These are phyloP conservation scores for Pythium rishiriense DNA, from an alignment of 352 stramenopile species.

Conservation along the genomic window DNA sequence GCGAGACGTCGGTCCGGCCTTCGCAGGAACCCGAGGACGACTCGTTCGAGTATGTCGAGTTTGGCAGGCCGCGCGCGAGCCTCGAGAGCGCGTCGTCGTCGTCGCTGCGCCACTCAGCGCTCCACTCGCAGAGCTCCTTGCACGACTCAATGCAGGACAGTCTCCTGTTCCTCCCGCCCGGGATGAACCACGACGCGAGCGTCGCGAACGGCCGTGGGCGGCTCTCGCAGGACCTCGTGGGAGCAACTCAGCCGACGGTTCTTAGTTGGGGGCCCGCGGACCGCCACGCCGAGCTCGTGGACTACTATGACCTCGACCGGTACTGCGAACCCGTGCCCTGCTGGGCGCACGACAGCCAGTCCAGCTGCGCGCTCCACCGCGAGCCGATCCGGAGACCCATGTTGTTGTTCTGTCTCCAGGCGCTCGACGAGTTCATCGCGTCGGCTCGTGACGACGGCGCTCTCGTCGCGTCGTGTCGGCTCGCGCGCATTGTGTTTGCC, in stretches of 20 bases:
- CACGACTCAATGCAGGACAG: conserved; percentile 65
- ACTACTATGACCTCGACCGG: conserved; percentile 71
- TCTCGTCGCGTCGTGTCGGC: conserved; percentile 45
- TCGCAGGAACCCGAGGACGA: conserved; percentile 28
- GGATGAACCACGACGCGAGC: conserved; percentile 19
- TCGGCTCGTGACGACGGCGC: conserved; percentile 25
- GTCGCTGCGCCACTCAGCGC: conserved; percentile 6
- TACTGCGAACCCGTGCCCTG: conserved; percentile 68
- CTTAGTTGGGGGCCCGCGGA: not conserved
- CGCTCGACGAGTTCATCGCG: conserved; percentile 71
- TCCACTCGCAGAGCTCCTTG: conserved; percentile 38
- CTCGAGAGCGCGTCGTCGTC: conserved; percentile 24
- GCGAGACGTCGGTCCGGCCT: not conserved
- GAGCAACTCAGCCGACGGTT: conserved; percentile 11
- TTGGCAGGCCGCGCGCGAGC: conserved; percentile 31
- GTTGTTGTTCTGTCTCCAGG: conserved; percentile 75
- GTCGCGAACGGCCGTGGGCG: conserved; percentile 14
- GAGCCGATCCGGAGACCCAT: conserved; percentile 47
- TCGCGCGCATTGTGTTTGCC: conserved; percentile 58
- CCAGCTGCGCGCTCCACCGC: conserved; percentile 46
- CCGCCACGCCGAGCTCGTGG: conserved; percentile 38
- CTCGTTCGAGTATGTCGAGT: conserved; percentile 51
- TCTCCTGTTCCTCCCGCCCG: conserved; percentile 45
- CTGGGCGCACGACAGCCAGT: conserved; percentile 43
- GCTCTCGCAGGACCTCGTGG: conserved; percentile 4